Evolutionary conservation across 306 rosid species (phyloP), one percentile per base, ranked within the genome.

Genomic region (Carpinus viminea): DNA sequence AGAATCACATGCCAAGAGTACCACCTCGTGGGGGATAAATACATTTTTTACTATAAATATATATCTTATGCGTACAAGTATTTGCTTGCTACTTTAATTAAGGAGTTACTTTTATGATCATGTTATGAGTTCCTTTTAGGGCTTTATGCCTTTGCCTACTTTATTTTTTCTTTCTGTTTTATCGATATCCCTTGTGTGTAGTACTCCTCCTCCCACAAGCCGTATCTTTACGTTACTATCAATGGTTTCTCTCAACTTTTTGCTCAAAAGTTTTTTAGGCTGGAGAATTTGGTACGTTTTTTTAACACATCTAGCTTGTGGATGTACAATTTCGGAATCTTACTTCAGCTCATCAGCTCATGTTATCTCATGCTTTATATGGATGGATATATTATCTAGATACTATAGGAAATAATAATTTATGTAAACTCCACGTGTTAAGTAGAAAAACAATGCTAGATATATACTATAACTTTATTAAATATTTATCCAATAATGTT

Each of bases 11-110:
- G 36, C 24, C 65, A 11, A 59, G 45, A 45, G 48, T 45, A 7
- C 9, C 48, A 31, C 34, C 34, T 31, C 34, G 34, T 31, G 3
- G 34, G 34, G 34, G 34, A 31, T 31, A 1, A 31, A 45, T 9
- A 45, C 48, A 45, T 9, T 45, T 45, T 9, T 45, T 11, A 45
- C 48, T 45, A 45, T 45, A 45, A 7, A 7, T 45, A 9, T 7
- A 45, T 45, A 61, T 31, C 36, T 73, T 31, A 31, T 31, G 81
- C 76, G 66, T 72, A 72, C 74, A 54, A 78, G 38, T 16, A 60
- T 21, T 59, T 83, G 60, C 7, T 80, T 68, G 73, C 64, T 76
- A 75, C 59, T 12, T 18, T 28, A 77, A 75, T 74, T 24, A 24
- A 24, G 26, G 73, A 7, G 43, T 50, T 17, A 24, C 76, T 59